Percentiles rank a stretch among this genome's conserved stretches.
Conservation (phyloP, 106 monocot genomes). For the Acanthochlamys bracteata region DNA sequence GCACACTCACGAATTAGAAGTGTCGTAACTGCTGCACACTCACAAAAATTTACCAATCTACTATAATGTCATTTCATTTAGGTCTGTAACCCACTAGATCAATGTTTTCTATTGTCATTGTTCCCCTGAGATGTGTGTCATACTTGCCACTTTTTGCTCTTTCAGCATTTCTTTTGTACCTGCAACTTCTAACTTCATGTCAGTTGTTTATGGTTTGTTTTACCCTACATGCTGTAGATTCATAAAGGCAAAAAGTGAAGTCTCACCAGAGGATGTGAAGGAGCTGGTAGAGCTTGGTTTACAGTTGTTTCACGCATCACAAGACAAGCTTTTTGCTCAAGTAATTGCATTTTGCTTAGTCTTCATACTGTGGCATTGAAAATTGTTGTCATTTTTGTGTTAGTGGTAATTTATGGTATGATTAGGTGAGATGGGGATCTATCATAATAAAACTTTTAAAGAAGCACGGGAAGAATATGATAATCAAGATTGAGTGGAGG, state of each 20-base stretch:
- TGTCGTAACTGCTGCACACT: no score
- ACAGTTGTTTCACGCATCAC: conserved; percentile 68
- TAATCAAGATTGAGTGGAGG: conserved; percentile 64
- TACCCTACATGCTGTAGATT: conserved; percentile 34
- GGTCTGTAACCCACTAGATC: no score
- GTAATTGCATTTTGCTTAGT: conserved; percentile 18
- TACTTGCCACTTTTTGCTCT: no score
- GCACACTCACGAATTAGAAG: no score
- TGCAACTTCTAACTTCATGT: no score
- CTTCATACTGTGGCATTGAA: background rate
- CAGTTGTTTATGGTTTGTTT: no score
- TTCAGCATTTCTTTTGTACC: no score
- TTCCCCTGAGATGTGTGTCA: no score
- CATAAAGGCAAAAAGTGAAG: conserved; percentile 83
- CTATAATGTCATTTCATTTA: no score
- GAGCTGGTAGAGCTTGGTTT: conserved; percentile 64
- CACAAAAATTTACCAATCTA: no score
- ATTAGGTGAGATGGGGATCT: conserved; percentile 92
- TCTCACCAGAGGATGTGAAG: conserved; percentile 59
- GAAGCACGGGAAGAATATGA: conserved; percentile 80
- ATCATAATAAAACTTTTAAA: conserved; percentile 64
- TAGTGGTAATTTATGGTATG: background rate
- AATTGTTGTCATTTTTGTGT: background rate
- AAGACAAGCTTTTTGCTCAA: conserved; percentile 88
- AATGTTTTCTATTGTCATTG: no score